phyloP scores from a whole-genome alignment of 495 filamentous ascomycete genomes.

The Barbatosphaeria neglecta region DNA sequence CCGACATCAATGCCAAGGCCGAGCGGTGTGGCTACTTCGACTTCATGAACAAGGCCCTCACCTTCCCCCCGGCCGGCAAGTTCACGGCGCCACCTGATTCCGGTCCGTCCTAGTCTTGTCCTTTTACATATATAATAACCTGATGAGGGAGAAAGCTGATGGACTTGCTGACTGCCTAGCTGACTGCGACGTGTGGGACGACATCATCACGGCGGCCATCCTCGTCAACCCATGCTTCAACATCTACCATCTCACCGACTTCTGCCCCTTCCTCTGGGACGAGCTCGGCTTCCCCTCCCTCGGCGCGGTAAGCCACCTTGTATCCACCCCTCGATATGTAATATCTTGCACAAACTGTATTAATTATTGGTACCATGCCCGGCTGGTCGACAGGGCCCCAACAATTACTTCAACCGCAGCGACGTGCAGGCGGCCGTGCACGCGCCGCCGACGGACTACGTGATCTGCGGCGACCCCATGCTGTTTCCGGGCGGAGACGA shows the following conservation, averaged over 20 bases:
- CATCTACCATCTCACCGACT: constrained; percentile 63
- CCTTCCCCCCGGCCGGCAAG: constrained; percentile 51
- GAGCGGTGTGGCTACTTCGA: constrained; percentile 54
- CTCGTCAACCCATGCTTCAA: constrained; percentile 71
- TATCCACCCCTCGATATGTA: background rate
- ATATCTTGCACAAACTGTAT: background rate
- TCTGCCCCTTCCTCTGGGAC: constrained; percentile 63
- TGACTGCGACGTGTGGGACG: constrained; percentile 35
- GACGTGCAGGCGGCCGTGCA: constrained; percentile 60
- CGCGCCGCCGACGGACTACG: constrained; percentile 45
- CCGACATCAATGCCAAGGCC: constrained; percentile 40
- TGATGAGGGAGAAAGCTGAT: too few species aligned
- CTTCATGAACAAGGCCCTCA: constrained; percentile 49
- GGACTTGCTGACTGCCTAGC: constrained; percentile 11
- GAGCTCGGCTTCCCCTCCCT: constrained; percentile 47
- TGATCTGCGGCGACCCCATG: constrained; percentile 32
- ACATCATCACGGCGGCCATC: constrained; percentile 41
- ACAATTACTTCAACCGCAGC: constrained; percentile 59
- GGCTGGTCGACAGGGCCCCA: constrained; percentile 29
- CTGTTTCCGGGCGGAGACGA: constrained; percentile 40
- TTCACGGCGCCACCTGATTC: background rate
- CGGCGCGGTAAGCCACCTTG: background rate
- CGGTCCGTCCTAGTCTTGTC: constrained; percentile 36
- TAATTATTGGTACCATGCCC: background rate
- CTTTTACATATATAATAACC: constrained; percentile 8